Base-by-base conservation (phyloP, 768 basidiomycete genomes). In the Phylloporus sp. region DNA sequence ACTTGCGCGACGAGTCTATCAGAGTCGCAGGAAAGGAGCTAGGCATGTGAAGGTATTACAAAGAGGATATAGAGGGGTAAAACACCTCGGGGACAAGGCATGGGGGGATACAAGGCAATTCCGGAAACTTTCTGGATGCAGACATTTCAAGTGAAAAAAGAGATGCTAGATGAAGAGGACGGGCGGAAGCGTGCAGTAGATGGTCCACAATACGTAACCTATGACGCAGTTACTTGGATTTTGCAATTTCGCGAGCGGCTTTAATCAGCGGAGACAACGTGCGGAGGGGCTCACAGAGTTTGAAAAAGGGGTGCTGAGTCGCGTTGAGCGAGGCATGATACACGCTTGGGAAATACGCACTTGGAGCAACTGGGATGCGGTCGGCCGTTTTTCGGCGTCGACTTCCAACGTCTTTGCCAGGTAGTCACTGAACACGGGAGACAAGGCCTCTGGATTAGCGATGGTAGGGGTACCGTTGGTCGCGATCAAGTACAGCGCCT, bases 391-490 rank as follows among this genome's bases (percentile, higher is more conserved):
- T 64, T 98, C 94, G 13, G 90, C 87, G 58, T 97, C 93, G 15
- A 98, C 96, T 59, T 96, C 93, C 37, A 98, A 72, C 9, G 86
- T 85, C 68, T 86, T 83, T 5, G 84, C 77, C 34, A 99, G 73
- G 59, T 96, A 99, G 60, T 96, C 90, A 44, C 80, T 83, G 73
- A 99, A 98, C 14, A 87, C 75, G 0, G 80, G 60, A 3, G 84
- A 86, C 27, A 87, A 68, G 42, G 76, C 70, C 59, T 85, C 85
- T 9, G 94, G 94, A 66, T 96, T 97, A 44, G 90, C 87, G 55
- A 99, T 92, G 42, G 86, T 87, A 0, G 96, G 96, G 20, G 95
- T 98, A 22, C 96, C 95, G 57, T 97, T 97, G 9, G 95, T 99
- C 3, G 95, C 95, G 58, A 99, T 99, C 38, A 99, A 80, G 67